A percentile compares a stretch with the other conserved stretches of the same genome.
Conservation (phyloP, 2,329 filamentous ascomycete species). For the Penicillium sp. region DNA sequence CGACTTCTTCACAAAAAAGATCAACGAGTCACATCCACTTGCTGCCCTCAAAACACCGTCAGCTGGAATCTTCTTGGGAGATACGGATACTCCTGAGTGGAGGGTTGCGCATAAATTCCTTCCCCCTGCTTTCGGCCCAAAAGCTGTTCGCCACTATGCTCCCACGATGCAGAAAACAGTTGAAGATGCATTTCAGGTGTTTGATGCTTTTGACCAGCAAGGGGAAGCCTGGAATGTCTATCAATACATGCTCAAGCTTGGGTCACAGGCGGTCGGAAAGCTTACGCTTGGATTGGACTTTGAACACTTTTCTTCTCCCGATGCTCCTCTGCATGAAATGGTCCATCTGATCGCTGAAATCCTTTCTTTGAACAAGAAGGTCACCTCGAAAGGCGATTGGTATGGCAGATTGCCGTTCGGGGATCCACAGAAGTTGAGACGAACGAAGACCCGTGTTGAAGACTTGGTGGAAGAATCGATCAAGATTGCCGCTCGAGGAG, state of each 20-base stretch:
- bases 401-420: conserved; percentile 57
- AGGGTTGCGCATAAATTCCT: conserved; percentile 55
- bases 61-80: conserved; percentile 32
- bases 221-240: conserved; percentile 48
- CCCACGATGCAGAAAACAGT: conserved; percentile 56
- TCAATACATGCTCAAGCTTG: conserved; percentile 49
- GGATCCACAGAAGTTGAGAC: conserved; percentile 45
- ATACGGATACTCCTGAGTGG: conserved; percentile 32
- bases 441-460: conserved; percentile 14
- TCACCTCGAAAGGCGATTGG: conserved; percentile 53
- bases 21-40: conserved; percentile 36
- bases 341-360: conserved; percentile 49
- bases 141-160: conserved; percentile 42
- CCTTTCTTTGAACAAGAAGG: conserved; percentile 56
- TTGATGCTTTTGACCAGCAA: conserved; percentile 47
- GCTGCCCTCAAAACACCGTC: conserved; percentile 24
- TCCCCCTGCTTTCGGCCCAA: conserved; percentile 17
- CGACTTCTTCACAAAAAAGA: conserved; percentile 53
- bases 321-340: conserved; percentile 51
- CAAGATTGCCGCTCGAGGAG: conserved; percentile 17
- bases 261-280: conserved; percentile 44
- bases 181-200: conserved; percentile 48
- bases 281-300: conserved; percentile 45
- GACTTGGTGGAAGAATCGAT: conserved; percentile 24
- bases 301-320: conserved; percentile 40